Conservation (phyloP, 495 filamentous ascomycete species). For the Symbiotaphrina buchneri region DNA sequence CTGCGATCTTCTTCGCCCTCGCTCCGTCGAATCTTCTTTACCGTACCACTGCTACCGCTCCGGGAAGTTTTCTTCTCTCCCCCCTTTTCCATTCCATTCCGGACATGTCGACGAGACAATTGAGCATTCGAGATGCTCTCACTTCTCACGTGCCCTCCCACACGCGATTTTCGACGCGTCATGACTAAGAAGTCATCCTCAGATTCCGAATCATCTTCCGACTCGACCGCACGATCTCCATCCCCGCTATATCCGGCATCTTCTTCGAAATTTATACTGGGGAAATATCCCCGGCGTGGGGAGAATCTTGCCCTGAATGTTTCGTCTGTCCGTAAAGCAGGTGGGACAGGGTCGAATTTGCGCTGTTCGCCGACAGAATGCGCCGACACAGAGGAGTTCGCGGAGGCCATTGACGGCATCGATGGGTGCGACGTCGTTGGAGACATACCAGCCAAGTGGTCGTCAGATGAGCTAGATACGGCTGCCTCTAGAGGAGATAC, state of each 20-base stretch:
- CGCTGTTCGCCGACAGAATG: not conserved
- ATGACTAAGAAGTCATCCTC: constrained; percentile 22
- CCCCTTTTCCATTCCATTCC: too few species aligned
- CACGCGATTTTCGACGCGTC: constrained; percentile 5
- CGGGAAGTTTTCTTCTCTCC: constrained; percentile 6
- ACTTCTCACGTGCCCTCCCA: constrained; percentile 4
- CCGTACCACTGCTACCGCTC: constrained; percentile 12
- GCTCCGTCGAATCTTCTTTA: constrained; percentile 10
- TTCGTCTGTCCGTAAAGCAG: not conserved
- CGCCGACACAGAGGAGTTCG: constrained; percentile 12
- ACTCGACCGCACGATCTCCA: constrained; percentile 13
- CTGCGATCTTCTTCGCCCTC: too few species aligned
- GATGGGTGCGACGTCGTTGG: constrained; percentile 19
- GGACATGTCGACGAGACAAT: constrained; percentile 6
- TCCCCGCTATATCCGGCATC: constrained; percentile 28
- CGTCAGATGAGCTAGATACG: constrained; percentile 16
- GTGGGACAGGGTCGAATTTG: not conserved
- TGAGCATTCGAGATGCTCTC: constrained; percentile 10
- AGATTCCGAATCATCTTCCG: constrained; percentile 17
- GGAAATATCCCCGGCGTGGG: constrained; percentile 4
- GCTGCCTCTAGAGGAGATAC: constrained; percentile 6
- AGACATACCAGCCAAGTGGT: constrained; percentile 16
- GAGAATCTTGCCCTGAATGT: not conserved
- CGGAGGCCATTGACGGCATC: constrained; percentile 19
- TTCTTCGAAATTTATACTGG: constrained; percentile 15